Conservation (phyloP, 129 eudicot species). For the Lactuca saligna region DNA sequence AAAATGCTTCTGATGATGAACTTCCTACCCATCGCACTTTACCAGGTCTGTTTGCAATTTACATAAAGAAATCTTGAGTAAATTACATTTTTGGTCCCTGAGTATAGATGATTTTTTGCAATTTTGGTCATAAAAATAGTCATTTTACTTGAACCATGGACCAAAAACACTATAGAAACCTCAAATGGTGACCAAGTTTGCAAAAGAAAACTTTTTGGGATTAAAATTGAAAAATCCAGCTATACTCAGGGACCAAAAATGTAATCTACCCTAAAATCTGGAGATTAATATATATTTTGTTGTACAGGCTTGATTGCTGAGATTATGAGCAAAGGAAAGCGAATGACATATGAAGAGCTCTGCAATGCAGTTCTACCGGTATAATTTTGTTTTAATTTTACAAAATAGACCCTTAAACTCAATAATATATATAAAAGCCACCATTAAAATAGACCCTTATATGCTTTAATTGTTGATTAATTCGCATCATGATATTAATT, state of each 20-base stretch:
- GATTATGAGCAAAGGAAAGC: conserved; percentile 84
- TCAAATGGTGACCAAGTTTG: not conserved
- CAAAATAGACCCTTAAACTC: no score
- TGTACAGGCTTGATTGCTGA: conserved; percentile 78
- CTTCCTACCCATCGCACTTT: conserved; percentile 57
- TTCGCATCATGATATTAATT: not conserved
- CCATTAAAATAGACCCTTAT: not conserved
- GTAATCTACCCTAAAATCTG: not conserved
- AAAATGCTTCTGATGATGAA: conserved; percentile 64
- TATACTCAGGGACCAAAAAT: not conserved
- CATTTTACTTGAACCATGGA: no score
- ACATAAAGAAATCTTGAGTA: not conserved
- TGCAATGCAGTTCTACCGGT: conserved; percentile 73
- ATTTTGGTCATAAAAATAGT: no score
- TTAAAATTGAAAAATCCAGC: not conserved
- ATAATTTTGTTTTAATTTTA: conserved; percentile 22
- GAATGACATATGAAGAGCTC: conserved; percentile 92
- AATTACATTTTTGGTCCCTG: not conserved
- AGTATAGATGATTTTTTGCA: not conserved
- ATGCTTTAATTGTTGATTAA: not conserved
- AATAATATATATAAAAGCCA: no score
- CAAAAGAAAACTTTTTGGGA: not conserved
- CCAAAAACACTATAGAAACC: no score
- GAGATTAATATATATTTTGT: not conserved
- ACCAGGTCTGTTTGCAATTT: conserved; percentile 59